Evolutionary conservation across 1,284 basidiomycete species (phyloP), one percentile per base, ranked within the genome.

Genomic region (Trametes polyzona): DNA sequence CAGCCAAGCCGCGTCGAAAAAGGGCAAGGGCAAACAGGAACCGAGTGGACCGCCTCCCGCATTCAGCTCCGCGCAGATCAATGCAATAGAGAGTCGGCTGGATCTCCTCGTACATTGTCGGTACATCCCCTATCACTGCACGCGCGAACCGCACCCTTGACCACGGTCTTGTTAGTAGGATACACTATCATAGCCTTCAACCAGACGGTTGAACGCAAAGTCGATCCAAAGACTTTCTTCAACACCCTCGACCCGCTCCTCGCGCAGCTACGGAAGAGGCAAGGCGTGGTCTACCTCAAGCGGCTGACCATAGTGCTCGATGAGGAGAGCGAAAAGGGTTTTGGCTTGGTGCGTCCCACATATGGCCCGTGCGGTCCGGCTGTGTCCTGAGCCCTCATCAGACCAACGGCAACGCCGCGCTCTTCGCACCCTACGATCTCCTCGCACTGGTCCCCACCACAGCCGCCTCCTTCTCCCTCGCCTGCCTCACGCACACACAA

Each of bases 311-410:
- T 93, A 37, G 74, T 87, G 4, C 75, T 92, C 11, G 87, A 92
- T 59, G 83, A 89, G 63, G 87, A 87, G 35, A 90, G 88, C 63
- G 91, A 93, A 68, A 91, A 90, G 68, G 89, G 90, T 0, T 91
- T 89, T 65, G 90, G 89, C 30, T 68, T 93, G 68, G 90, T 92
- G 52, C 60, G 79, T 71, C 10, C 14, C 12, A 32, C 32, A 47
- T 37, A 19, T 42, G 4, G 9, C 10, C 2, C 23, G 24, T 26
- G 16, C 27, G 11, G n/a, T n/a, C 35, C 6, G 6, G 7, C 16
- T 1, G 24, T 16, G 12, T 7, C 8, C 55, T 55, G 41, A 54
- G 37, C 36, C 21, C 29, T 16, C 39, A 19, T 51, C 58, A 90
- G 90, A 86, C 83, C 4, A 86, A 81, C 57, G 79, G 82, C 9